Percentiles rank a stretch among this genome's conserved stretches.
Conservation (phyloP, 1,139 yeast genomes). For the Eremothecium gossypii region DNA sequence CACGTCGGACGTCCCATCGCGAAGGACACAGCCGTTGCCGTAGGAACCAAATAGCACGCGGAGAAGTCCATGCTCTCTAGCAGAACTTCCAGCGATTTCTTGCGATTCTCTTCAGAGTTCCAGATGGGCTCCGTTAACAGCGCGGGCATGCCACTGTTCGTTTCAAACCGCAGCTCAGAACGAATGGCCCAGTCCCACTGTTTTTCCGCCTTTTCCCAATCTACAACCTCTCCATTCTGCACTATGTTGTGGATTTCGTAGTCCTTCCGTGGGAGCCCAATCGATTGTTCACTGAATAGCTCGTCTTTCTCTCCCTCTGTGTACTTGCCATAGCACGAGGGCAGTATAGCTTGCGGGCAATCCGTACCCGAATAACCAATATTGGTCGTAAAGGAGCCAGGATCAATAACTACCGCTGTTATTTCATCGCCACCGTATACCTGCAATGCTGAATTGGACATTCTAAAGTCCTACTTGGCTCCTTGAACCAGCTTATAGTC, state of each 20-base stretch:
- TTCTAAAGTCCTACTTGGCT: constrained; percentile 7
- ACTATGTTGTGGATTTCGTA: constrained; percentile 51
- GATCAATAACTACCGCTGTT: constrained; percentile 83
- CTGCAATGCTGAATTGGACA: constrained; percentile 30
- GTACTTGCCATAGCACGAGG: constrained; percentile 46
- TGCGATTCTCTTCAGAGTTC: constrained; percentile 64
- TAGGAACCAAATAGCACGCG: constrained; percentile 76
- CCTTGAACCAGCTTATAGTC: too few species aligned
- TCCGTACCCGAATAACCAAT: constrained; percentile 95
- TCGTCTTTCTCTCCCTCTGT: constrained; percentile 16
- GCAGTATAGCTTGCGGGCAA: constrained; percentile 66
- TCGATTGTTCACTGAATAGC: constrained; percentile 45
- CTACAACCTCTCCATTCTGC: constrained; percentile 49
- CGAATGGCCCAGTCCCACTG: constrained; percentile 52
- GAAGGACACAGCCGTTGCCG: constrained; percentile 85
- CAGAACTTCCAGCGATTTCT: constrained; percentile 63
- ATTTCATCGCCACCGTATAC: constrained; percentile 72
- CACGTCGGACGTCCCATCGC: constrained; percentile 93
- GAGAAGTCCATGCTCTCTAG: constrained; percentile 70
- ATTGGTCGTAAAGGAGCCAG: constrained; percentile 77
- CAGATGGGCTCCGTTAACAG: constrained; percentile 37
- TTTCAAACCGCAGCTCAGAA: constrained; percentile 19
- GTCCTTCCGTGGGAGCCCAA: constrained; percentile 45
- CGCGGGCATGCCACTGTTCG: constrained; percentile 34
- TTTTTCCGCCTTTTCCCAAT: constrained; percentile 69